Evolutionary conservation across 75 land plant species (phyloP).

Genomic region (Sequoia sempervirens): DNA sequence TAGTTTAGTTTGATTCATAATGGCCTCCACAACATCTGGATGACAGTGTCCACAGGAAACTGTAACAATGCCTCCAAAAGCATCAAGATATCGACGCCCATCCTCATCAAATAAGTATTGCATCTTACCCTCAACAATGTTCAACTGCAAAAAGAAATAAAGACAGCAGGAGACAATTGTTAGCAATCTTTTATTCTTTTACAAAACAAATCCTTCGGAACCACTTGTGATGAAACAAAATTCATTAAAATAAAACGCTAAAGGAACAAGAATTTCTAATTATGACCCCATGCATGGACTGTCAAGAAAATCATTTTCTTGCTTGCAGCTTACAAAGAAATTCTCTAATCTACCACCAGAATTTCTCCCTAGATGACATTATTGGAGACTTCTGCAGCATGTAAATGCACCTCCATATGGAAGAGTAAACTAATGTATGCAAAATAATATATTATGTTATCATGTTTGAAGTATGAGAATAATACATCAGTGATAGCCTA

Average conservation of each 20-base stretch:
- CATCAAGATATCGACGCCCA: slow-evolving; percentile 87
- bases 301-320: not conserved
- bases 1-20: slow-evolving; percentile 66
- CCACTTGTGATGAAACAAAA: not conserved
- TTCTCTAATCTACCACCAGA: not conserved
- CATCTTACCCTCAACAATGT: slow-evolving; percentile 97
- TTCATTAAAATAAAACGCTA: not conserved
- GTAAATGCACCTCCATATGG: not conserved
- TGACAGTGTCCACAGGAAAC: slow-evolving; percentile 98
- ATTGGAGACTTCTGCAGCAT: not conserved
- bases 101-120: slow-evolving; percentile 89
- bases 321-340: not conserved
- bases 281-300: not conserved
- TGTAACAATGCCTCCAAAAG: slow-evolving; percentile 94
- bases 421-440: not conserved
- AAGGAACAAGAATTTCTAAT: not conserved
- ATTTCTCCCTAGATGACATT: not conserved
- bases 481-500: not conserved
- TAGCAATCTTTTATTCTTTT: not conserved
- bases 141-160: slow-evolving; percentile 47
- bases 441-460: too few species aligned
- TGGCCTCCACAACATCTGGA: slow-evolving; percentile 78
- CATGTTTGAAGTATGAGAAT: not conserved
- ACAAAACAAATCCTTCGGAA: not conserved
- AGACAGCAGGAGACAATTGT: not conserved